phyloP scores from a whole-genome alignment of 345 rosid genomes.

The Gossypium thurberi region DNA sequence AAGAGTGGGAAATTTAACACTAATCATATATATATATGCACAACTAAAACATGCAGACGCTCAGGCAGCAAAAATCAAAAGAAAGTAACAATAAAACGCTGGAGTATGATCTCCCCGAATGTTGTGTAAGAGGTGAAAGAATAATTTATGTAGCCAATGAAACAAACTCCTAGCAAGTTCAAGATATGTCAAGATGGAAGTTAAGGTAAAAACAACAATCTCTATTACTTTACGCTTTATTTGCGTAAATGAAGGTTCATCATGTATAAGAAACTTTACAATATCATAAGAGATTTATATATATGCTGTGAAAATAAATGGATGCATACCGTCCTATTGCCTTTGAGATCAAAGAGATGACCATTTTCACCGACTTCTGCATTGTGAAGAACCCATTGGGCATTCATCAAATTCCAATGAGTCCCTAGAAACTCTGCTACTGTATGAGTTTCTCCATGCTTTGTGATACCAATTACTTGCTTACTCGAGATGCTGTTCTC shows the following conservation, averaged over 20 bases:
- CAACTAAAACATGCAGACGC: not conserved
- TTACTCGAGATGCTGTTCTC: slow-evolving; percentile 29
- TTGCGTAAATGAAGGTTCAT: too few relatives aligned
- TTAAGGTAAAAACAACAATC: too few relatives aligned
- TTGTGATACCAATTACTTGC: slow-evolving; percentile 55
- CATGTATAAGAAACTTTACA: not conserved
- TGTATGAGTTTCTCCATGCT: slow-evolving; percentile 47
- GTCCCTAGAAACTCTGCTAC: slow-evolving; percentile 51
- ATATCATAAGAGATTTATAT: not conserved
- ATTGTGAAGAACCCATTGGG: slow-evolving; percentile 54
- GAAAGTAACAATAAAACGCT: not conserved
- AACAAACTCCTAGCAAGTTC: too few relatives aligned
- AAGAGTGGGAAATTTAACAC: not conserved
- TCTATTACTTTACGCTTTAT: too few relatives aligned
- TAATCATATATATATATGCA: not conserved
- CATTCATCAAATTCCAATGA: slow-evolving; percentile 65
- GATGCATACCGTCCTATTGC: slow-evolving; percentile 53
- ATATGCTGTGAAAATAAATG: slow-evolving; percentile 6
- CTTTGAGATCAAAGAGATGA: slow-evolving; percentile 59
- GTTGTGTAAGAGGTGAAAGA: too few relatives aligned
- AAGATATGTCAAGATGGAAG: too few relatives aligned
- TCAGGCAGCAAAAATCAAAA: not conserved
- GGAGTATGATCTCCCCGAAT: not conserved
- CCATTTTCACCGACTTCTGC: slow-evolving; percentile 28
- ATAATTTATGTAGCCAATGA: too few relatives aligned